These are phyloP conservation scores for Jackrogersella minutella DNA, from an alignment of 495 filamentous ascomycete genomes.

Conservation along the genomic window DNA sequence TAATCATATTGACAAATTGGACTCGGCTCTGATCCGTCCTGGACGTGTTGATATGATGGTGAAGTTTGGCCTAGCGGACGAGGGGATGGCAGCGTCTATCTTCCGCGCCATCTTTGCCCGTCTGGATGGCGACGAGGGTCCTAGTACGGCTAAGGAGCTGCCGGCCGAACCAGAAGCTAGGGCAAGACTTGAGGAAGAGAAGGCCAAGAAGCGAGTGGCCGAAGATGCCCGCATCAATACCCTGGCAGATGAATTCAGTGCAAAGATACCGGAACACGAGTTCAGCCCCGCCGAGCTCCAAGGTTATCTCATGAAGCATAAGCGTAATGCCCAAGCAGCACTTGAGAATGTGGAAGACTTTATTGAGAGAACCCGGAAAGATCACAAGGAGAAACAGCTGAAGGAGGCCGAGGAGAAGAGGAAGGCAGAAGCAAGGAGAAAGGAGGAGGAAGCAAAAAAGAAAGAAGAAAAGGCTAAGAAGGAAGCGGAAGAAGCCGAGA, in stretches of 20 bases:
- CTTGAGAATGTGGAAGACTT: conserved; percentile 65
- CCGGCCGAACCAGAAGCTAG: conserved; percentile 44
- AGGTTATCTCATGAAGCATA: conserved; percentile 75
- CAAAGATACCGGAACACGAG: conserved; percentile 65
- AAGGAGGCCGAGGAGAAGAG: conserved; percentile 56
- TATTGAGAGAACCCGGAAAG: conserved; percentile 64
- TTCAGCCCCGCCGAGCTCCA: conserved; percentile 83
- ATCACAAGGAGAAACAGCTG: conserved; percentile 63
- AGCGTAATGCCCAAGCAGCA: conserved; percentile 66
- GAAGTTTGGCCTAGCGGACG: conserved; percentile 64
- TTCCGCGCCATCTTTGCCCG: conserved; percentile 59
- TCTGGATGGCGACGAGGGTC: conserved; percentile 53
- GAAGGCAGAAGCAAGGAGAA: conserved; percentile 49
- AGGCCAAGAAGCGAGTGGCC: conserved; percentile 49
- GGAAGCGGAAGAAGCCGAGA: conserved; percentile 33
- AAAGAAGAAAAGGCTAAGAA: conserved; percentile 41
- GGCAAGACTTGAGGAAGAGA: conserved; percentile 45
- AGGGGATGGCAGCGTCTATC: conserved; percentile 54
- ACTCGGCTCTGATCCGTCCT: conserved; percentile 77
- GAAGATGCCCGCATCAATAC: conserved; percentile 44
- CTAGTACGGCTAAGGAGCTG: conserved; percentile 1
- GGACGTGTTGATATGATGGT: conserved; percentile 81
- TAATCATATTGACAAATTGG: conserved; percentile 78
- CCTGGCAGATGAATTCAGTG: conserved; percentile 66
- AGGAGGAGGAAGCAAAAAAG: conserved; percentile 47